These are phyloP conservation scores for Aspergillus fumigatus DNA, from an alignment of 2,329 filamentous ascomycete species.

Conservation along the genomic window DNA sequence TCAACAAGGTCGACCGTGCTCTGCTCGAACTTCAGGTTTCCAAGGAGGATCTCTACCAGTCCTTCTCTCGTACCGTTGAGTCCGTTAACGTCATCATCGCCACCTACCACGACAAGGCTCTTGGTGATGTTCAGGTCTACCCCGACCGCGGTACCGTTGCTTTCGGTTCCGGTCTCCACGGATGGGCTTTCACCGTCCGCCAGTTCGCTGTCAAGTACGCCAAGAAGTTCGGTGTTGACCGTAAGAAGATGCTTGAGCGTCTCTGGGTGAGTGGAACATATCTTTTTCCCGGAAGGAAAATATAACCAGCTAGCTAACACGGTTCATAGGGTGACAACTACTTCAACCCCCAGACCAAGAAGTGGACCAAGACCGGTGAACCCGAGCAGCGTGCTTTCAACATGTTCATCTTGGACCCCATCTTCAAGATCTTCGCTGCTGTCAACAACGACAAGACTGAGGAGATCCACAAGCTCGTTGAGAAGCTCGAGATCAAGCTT, in stretches of 20 bases:
- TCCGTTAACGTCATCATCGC: slow-evolving; percentile 99
- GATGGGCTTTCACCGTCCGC: slow-evolving; percentile 98
- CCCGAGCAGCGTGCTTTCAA: slow-evolving; percentile 96
- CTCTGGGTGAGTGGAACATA: slow-evolving; percentile 69
- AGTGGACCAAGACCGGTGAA: slow-evolving; percentile 96
- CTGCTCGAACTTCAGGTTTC: slow-evolving; percentile 97
- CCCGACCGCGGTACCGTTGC: slow-evolving; percentile 96
- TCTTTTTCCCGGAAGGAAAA: slow-evolving; percentile 2
- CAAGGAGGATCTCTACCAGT: slow-evolving; percentile 99
- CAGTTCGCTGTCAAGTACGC: slow-evolving; percentile 95
- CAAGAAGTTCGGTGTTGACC: slow-evolving; percentile 99
- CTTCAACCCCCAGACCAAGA: slow-evolving; percentile 99
- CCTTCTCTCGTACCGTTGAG: slow-evolving; percentile 98
- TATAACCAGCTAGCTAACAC: background rate
- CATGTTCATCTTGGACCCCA: slow-evolving; percentile 98
- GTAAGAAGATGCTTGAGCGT: slow-evolving; percentile 99
- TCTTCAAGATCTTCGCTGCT: slow-evolving; percentile 96
- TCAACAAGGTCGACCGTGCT: slow-evolving; percentile 99
- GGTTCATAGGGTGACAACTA: slow-evolving; percentile 76
- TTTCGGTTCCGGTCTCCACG: slow-evolving; percentile 99
- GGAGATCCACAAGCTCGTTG: slow-evolving; percentile 73
- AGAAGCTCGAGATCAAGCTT: slow-evolving; percentile 96
- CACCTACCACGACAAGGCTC: slow-evolving; percentile 94
- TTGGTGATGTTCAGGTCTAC: slow-evolving; percentile 98
- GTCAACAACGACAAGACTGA: slow-evolving; percentile 99